Percentiles rank a stretch among this genome's conserved stretches.
Evolutionary conservation across 169 alveolate species (phyloP).

Genomic region (Blepharisma undulans): DNA sequence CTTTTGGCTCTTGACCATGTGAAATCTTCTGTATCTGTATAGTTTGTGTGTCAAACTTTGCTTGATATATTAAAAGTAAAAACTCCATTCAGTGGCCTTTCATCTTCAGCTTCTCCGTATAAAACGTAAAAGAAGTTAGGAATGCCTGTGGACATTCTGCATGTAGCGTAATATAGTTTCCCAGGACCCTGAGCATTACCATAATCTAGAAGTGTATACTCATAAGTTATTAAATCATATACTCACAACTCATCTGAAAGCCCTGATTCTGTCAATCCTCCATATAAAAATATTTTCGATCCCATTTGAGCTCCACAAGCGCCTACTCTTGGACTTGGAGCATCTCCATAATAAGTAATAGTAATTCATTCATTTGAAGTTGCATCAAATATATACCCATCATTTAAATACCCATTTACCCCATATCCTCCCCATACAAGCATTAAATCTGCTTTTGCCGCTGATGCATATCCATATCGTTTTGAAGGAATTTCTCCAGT

Average conservation of each 20-base stretch:
- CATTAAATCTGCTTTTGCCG: background rate
- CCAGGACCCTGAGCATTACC: background rate
- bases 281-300: background rate
- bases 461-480: background rate
- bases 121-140: background rate
- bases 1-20: background rate
- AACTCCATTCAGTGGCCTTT: background rate
- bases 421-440: slow-evolving; percentile 21
- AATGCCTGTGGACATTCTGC: background rate
- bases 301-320: background rate
- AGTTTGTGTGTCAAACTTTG: background rate
- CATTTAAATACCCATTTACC: background rate
- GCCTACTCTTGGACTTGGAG: background rate
- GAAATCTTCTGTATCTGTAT: background rate
- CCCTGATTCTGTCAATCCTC: background rate
- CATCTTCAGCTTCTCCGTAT: background rate
- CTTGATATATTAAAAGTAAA: background rate
- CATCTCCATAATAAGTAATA: background rate
- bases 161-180: background rate
- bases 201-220: background rate
- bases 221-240: background rate
- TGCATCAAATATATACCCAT: background rate
- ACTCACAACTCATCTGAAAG: background rate
- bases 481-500: background rate
- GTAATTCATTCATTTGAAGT: background rate